These are phyloP conservation scores for Furcasterigmium furcatum DNA, from an alignment of 2,329 filamentous ascomycete genomes.

Conservation along the genomic window DNA sequence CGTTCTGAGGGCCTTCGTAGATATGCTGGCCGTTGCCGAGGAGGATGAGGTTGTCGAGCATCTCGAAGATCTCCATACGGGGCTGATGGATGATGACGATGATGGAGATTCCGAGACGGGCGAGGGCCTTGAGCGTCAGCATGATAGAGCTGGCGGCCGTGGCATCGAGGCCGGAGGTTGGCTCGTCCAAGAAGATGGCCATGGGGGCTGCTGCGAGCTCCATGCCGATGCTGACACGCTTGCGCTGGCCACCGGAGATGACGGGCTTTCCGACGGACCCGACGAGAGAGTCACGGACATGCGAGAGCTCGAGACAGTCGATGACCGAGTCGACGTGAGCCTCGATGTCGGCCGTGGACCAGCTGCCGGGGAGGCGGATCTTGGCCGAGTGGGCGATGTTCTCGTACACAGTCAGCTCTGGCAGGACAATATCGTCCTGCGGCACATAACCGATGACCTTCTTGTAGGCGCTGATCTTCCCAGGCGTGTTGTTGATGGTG, in stretches of 20 bases:
- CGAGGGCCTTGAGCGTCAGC: constrained; percentile 48
- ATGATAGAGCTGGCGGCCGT: constrained; percentile 54
- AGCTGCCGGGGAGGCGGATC: constrained; percentile 48
- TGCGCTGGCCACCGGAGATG: constrained; percentile 55
- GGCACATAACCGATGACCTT: constrained; percentile 61
- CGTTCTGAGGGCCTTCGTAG: constrained; percentile 45
- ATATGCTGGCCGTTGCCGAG: constrained; percentile 52
- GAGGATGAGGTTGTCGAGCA: constrained; percentile 53
- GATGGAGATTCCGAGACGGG: constrained; percentile 51
- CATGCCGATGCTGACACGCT: constrained; percentile 57
- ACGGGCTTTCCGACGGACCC: constrained; percentile 47
- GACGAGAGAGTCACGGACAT: constrained; percentile 48
- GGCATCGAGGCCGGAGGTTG: constrained; percentile 51
- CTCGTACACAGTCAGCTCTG: constrained; percentile 58
- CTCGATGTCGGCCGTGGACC: constrained; percentile 45
- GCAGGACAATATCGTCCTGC: constrained; percentile 58
- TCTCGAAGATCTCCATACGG: constrained; percentile 53
- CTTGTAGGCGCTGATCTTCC: constrained; percentile 48
- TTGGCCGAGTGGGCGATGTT: constrained; percentile 59
- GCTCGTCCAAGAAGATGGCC: constrained; percentile 52
- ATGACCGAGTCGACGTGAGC: constrained; percentile 55
- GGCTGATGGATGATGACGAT: constrained; percentile 61
- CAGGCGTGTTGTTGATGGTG: constrained; percentile 48
- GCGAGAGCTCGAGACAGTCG: constrained; percentile 47
- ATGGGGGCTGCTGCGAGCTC: constrained; percentile 55